Evolutionary conservation across 2,329 filamentous ascomycete genomes (phyloP), one percentile per base, ranked within the genome.

Genomic region (Elsinoe necatrix): DNA sequence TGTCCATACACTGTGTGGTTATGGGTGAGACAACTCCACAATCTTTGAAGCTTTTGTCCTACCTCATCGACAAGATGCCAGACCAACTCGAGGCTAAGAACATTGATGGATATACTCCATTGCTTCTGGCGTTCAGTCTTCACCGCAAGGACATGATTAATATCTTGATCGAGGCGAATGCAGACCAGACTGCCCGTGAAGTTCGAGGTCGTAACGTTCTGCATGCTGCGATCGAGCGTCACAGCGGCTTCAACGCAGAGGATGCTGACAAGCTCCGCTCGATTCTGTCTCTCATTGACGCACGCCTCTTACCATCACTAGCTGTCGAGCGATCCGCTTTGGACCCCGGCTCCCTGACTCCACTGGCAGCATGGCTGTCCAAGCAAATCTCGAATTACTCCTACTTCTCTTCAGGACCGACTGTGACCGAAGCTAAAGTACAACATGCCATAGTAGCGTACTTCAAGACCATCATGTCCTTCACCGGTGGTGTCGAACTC

Each of bases 101-200:
- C 1, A 56, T 45, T 2, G 65, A 72, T 6, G 81, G 81, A 0
- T 72, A 78, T 52, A 91, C 87, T 0, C 87, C 89, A 1, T 74
- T 95, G 0, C 77, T 83, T 57, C 67, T 88, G 8, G 87, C 88
- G 1, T 85, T 83, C 60, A 70, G 75, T 1, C 70, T 80, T 2
- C 77, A 79, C 9, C 77, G 79, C 18, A 63, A 76, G 14, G 72
- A 81, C 1, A 77, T 79, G 18, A 78, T 79, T 14, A 80, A 81
- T 63, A 73, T 81, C 0, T 76, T 95, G 34, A 76, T 92, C 52
- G 73, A 77, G 1, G 80, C 79, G 23, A 87, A 86, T 2, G 86
- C 87, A 1, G 82, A 93, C 64, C 84, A 88, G 65, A 80, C 81
- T 0, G 52, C 51, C 16, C 64, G 65, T 21, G 84, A 88, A 64